Evolutionary conservation across 192 early-diverging fungal genomes (phyloP), one percentile per base, ranked within the genome.

Genomic region (Coemansia asiatica): DNA sequence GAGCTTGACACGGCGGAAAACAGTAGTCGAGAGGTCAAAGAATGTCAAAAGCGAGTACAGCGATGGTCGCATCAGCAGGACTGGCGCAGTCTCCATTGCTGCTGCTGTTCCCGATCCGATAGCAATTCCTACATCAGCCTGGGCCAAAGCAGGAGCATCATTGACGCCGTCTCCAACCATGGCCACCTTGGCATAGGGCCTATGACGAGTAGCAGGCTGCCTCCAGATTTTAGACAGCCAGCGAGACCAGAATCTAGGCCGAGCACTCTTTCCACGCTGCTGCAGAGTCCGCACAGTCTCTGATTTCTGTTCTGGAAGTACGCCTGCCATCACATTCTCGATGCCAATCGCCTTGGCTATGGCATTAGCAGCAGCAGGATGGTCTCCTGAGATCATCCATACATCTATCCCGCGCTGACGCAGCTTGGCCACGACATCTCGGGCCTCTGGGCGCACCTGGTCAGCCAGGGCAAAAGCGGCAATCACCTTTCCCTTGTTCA

Each of bases 141-240:
- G 90, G 4, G 94, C 91, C 1, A 98, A 76, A 1, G 96, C 96
- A 44, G 92, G 88, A 4, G 94, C 89, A 79, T 96, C 96, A 61
- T 98, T 98, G 71, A 98, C 95, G 16, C 96, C 96, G 71, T 98
- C 96, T 23, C 96, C 96, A 6, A 94, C 87, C 91, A 98, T 94
- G 0, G 90, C 94, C 2, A 98, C 94, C 22, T 83, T 53, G 36
- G 75, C 79, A 36, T 46, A 68, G 70, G 28, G 86, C 68, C 51
- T 68, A 56, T 28, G 56, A 38, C 56, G 57, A 18, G 64, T 55
- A 9, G 29, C 10, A 6, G 18, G 55, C 18, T 22, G 40, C 33
- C 25, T 28, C 0, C 13, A 1, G 25, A 49, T 38, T 9, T n/a
- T 49, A 7, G 62, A 49, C 19, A 54, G 16, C 49, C 51, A 31